A percentile compares a stretch with the other conserved stretches of the same genome.
These are phyloP conservation scores for Vigna trinervia DNA, from an alignment of 306 rosid species.

Conservation along the genomic window DNA sequence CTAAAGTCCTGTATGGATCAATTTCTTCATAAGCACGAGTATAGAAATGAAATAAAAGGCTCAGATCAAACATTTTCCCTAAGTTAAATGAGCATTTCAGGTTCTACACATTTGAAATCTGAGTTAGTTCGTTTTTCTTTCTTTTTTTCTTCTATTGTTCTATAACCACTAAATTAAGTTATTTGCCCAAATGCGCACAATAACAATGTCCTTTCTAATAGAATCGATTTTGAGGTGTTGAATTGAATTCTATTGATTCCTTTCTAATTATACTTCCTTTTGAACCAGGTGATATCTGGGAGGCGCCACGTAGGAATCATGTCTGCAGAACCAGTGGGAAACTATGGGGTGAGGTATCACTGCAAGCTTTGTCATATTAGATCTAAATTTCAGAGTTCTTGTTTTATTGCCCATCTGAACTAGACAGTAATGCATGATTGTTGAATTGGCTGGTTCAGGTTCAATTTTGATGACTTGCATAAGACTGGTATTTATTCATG, in stretches of 20 bases:
- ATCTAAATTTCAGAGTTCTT: constrained; percentile 6
- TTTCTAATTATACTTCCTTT: constrained; percentile 15
- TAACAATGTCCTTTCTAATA: neutral
- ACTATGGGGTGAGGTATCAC: constrained; percentile 91
- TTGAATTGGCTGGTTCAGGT: constrained; percentile 57
- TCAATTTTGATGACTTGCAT: constrained; percentile 86
- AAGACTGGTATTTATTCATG: constrained; percentile 89
- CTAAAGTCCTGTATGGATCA: neutral
- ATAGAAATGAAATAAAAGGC: neutral
- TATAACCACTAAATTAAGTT: neutral
- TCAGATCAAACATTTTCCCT: neutral
- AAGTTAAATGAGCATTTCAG: neutral
- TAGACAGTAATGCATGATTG: constrained; percentile 15
- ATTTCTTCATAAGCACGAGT: neutral
- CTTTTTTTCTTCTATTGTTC: neutral
- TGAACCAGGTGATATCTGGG: constrained; percentile 73
- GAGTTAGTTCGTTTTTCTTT: neutral
- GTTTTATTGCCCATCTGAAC: constrained; percentile 8
- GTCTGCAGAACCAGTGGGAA: constrained; percentile 88
- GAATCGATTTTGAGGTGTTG: neutral
- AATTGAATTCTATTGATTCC: constrained; percentile 18
- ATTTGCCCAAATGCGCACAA: neutral
- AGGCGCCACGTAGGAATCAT: constrained; percentile 80
- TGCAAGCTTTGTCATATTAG: constrained; percentile 19
- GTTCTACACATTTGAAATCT: neutral